Evolutionary conservation across 257 asterid species (phyloP).

Genomic region (Rauvolfia tetraphylla): DNA sequence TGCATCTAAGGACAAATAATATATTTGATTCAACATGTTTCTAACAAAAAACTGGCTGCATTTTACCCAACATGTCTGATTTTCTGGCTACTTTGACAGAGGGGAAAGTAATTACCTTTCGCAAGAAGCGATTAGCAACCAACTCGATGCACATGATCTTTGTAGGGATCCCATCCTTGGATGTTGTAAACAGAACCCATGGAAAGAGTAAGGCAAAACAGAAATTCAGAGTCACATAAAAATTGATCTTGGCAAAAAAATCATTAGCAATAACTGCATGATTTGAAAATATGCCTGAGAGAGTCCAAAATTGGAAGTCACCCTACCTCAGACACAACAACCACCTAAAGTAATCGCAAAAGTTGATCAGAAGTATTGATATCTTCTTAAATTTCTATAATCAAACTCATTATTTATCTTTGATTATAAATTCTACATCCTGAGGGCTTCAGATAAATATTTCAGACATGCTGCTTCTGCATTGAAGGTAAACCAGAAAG

Average conservation of each 20-base stretch:
- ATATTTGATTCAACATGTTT: background rate
- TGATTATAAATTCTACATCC: background rate
- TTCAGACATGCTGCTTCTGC: background rate
- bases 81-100: constrained; percentile 21
- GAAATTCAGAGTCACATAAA: background rate
- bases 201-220: constrained; percentile 12
- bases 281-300: background rate
- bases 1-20: background rate
- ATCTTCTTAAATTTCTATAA: background rate
- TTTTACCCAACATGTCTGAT: background rate
- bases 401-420: background rate
- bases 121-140: constrained; percentile 95
- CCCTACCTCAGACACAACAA: background rate
- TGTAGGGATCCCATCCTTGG: constrained; percentile 48
- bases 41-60: background rate
- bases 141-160: constrained; percentile 84
- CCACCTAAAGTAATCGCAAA: background rate
- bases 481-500: background rate
- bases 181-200: constrained; percentile 9
- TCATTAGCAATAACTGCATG: background rate
- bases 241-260: background rate
- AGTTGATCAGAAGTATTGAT: background rate
- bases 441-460: background rate
- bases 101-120: constrained; percentile 54
- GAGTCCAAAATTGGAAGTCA: background rate